phyloP scores from a whole-genome alignment of 805 yeast species.

The Henningerozyma blattae region DNA sequence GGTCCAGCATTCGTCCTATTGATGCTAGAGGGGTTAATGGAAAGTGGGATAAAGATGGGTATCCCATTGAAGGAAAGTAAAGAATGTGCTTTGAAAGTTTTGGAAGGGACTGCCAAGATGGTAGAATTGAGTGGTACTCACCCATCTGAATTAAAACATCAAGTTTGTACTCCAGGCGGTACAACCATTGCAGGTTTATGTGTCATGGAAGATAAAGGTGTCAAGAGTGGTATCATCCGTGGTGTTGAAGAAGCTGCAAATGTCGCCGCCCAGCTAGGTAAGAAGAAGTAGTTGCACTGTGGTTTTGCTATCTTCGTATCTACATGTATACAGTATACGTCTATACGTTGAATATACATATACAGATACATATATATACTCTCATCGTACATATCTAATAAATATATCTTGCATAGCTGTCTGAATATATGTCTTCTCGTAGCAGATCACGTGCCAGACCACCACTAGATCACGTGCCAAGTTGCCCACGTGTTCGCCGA shows the following conservation, averaged over 20 bases:
- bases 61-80: slow-evolving; percentile 74
- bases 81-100: slow-evolving; percentile 82
- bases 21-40: slow-evolving; percentile 84
- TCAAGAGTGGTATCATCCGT: slow-evolving; percentile 75
- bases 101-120: slow-evolving; percentile 92
- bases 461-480: no score
- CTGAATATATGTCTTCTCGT: no score
- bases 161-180: slow-evolving; percentile 95
- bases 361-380: no score
- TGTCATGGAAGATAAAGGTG: slow-evolving; percentile 84
- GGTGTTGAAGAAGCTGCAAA: slow-evolving; percentile 90
- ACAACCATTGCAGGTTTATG: slow-evolving; percentile 93
- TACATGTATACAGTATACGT: no score
- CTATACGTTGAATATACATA: no score
- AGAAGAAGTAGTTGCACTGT: slow-evolving; percentile 27
- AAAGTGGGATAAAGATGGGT: slow-evolving; percentile 92
- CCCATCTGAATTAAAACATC: slow-evolving; percentile 78
- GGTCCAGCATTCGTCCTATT: slow-evolving; percentile 91
- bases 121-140: slow-evolving; percentile 69
- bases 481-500: no score
- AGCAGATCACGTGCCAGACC: no score
- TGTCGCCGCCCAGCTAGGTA: slow-evolving; percentile 51
- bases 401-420: no score
- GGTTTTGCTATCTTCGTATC: no score
- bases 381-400: no score